Conservation (phyloP, 768 basidiomycete genomes). For the Tricholoma hemisulphureum region DNA sequence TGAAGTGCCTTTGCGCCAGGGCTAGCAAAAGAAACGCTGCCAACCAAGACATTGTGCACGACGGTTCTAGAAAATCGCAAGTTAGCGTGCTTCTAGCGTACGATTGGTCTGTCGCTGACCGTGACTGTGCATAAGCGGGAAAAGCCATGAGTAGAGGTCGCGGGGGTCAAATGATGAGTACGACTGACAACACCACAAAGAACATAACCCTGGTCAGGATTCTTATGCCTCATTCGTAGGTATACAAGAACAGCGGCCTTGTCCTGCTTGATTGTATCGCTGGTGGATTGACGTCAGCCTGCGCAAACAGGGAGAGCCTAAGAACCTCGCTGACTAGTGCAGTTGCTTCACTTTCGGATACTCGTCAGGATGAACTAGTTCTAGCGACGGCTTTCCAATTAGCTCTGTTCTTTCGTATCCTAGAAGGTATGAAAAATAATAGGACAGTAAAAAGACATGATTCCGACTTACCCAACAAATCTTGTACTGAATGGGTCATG, state of each 20-base stretch:
- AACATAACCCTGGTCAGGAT: conserved; percentile 73
- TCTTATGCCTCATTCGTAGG: conserved; percentile 76
- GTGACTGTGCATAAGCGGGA: conserved; percentile 13
- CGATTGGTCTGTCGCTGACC: conserved; percentile 8
- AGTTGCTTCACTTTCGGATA: conserved; percentile 61
- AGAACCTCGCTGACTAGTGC: conserved; percentile 60
- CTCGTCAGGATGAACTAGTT: conserved; percentile 82
- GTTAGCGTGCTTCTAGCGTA: neutral
- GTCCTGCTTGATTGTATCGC: conserved; percentile 74
- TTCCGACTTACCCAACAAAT: conserved; percentile 52
- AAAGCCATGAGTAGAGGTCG: conserved; percentile 1
- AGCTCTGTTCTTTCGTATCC: conserved; percentile 76
- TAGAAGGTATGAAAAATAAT: conserved; percentile 24
- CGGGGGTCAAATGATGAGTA: conserved; percentile 3
- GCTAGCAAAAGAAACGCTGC: conserved; percentile 75
- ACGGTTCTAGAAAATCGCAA: conserved; percentile 48
- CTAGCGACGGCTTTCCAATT: conserved; percentile 63
- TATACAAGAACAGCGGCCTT: conserved; percentile 80
- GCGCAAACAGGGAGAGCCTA: neutral
- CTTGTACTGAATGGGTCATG: conserved; percentile 62
- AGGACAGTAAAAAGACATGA: neutral
- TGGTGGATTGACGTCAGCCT: conserved; percentile 23
- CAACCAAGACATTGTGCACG: conserved; percentile 70
- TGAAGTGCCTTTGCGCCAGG: conserved; percentile 75
- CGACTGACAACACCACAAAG: conserved; percentile 69